Evolutionary conservation across 768 basidiomycete genomes (phyloP).

Genomic region (Russula vinacea): DNA sequence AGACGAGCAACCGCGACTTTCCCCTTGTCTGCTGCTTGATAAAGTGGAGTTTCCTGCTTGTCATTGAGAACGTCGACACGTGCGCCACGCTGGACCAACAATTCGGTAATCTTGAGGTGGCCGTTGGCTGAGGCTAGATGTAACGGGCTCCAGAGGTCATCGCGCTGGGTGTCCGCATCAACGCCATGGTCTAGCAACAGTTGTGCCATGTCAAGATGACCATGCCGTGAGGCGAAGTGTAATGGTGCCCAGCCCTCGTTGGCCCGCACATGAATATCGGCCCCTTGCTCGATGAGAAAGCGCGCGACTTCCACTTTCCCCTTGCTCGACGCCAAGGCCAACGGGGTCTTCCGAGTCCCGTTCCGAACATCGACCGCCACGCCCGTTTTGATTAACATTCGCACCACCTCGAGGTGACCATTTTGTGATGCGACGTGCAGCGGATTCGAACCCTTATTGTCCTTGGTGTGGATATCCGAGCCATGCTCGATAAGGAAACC

Average conservation of each 20-base stretch:
- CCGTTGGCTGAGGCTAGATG: neutral
- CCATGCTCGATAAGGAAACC: slow-evolving; percentile 2
- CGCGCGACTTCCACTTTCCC: neutral
- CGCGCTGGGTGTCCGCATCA: neutral
- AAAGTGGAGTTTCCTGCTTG: neutral
- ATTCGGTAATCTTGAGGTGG: neutral
- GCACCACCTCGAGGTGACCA: neutral
- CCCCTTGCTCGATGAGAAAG: neutral
- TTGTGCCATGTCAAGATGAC: neutral
- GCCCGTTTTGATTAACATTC: neutral
- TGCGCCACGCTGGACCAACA: neutral
- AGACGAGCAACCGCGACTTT: neutral
- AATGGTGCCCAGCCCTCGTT: neutral
- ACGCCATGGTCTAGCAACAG: too few species aligned
- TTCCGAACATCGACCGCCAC: neutral
- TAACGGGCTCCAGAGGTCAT: neutral
- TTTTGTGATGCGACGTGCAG: neutral
- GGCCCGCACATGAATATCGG: too few species aligned
- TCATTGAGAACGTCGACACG: neutral
- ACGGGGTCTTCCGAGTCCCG: neutral
- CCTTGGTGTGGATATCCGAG: neutral
- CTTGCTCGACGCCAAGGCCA: neutral
- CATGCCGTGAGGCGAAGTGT: neutral
- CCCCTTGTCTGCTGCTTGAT: neutral
- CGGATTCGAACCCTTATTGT: neutral